Conservation (phyloP, 495 filamentous ascomycete genomes). For the Aspergillus baeticus region DNA sequence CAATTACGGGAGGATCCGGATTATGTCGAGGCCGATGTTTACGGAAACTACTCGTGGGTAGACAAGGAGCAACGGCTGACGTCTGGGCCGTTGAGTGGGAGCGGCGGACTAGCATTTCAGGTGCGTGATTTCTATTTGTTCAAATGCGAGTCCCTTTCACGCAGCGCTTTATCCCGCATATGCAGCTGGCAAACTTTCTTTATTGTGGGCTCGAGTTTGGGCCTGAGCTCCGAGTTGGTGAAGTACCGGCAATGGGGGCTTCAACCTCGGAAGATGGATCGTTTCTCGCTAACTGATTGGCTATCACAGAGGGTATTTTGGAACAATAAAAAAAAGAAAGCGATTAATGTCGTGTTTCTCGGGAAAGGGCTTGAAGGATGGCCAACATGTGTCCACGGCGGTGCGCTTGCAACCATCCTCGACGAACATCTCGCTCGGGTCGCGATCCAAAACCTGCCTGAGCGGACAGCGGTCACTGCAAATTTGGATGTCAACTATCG, state of each 20-base stretch:
- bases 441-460: conserved; percentile 40
- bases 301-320: conserved; percentile 47
- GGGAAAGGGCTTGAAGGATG: conserved; percentile 64
- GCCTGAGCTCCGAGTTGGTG: neutral
- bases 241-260: conserved; percentile 12
- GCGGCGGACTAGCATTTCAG: conserved; percentile 43
- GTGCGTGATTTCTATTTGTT: conserved; percentile 20
- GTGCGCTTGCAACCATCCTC: conserved; percentile 66
- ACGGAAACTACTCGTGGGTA: conserved; percentile 45
- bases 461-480: conserved; percentile 57
- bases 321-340: conserved; percentile 45
- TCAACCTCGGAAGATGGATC: conserved; percentile 3
- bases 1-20: conserved; percentile 50
- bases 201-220: too few species aligned
- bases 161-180: neutral
- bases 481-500: conserved; percentile 65
- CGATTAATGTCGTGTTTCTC: conserved; percentile 60
- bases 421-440: conserved; percentile 58
- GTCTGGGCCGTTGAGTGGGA: conserved; percentile 40
- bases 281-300: conserved; percentile 25
- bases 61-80: conserved; percentile 36
- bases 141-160: neutral
- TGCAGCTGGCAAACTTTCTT: too few species aligned
- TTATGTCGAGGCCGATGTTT: conserved; percentile 55
- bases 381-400: conserved; percentile 78